Evolutionary conservation across 2,329 filamentous ascomycete species (phyloP), one percentile per base, ranked within the genome.

Genomic region (Lachnellula arida): DNA sequence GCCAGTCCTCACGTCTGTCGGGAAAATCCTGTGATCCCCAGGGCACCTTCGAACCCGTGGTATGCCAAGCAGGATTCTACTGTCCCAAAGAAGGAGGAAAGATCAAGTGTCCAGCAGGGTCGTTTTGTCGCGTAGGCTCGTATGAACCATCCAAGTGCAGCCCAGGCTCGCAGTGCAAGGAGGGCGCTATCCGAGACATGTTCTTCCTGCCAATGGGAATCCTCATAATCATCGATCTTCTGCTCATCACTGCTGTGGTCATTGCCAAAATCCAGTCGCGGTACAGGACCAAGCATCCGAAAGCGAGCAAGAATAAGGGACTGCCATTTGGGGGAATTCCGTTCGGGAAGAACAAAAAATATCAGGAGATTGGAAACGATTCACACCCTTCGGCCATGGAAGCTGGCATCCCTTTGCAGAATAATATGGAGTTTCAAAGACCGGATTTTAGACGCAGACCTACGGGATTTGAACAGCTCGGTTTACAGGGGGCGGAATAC

Each of bases 61-160:
- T 81, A 7, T 83, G 80, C 62, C 71, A 72, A 42, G 60, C 72
- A 39, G 79, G 79, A 2, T 71, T 67, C 50, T 81, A 80, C 58
- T 82, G 80, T 49, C 78, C 79, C 1, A 65, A 60, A 6, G 63
- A 65, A 2, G 76, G 76, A 9, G 73, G 68, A 43, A 62, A 71
- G 44, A 60, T 76, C 4, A 49, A 57, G 9, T 82, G 80, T 51
- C 78, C 78, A 0, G 57, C 68, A 8, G 78, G 78, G 23, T 71
- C 71, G 2, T 83, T 78, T 59, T 83, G 80, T 57, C 78, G 78
- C 32, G 73, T 74, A 0, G 80, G 80, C 5, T 74, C 76, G 4
- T 64, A 73, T 1, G 68, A 72, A 5, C 77, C 80, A 1, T 77
- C 74, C 3, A 75, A 76, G 11, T 83, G 80, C 57, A 66, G 67